These are phyloP conservation scores for Beauveria medogensis DNA, from an alignment of 2,329 filamentous ascomycete species.

Conservation along the genomic window DNA sequence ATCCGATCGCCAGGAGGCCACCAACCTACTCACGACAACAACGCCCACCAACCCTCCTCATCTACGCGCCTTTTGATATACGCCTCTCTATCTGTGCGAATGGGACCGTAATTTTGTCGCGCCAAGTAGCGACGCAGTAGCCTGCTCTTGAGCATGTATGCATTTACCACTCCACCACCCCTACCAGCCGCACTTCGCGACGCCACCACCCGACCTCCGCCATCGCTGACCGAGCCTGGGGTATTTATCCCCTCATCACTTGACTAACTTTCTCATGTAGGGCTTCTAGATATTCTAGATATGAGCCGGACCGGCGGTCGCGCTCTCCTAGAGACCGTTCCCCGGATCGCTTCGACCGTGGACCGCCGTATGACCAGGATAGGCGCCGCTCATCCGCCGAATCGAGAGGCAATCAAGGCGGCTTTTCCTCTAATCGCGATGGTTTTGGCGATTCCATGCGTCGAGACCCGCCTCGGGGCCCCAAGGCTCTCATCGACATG, in stretches of 20 bases:
- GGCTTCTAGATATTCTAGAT: conserved; percentile 50
- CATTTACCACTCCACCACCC: conserved; percentile 1
- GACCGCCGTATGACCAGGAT: conserved; percentile 54
- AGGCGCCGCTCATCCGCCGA: conserved; percentile 60
- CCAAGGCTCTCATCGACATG: conserved; percentile 67
- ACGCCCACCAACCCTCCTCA: not conserved
- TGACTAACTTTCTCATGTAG: conserved; percentile 22
- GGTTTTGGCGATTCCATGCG: conserved; percentile 45
- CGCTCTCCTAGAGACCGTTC: conserved; percentile 62
- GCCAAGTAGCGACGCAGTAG: conserved; percentile 14
- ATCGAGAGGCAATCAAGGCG: conserved; percentile 44
- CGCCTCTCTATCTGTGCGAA: conserved; percentile 11
- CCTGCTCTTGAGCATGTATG: conserved; percentile 19
- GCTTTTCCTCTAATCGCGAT: conserved; percentile 55
- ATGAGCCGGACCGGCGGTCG: conserved; percentile 56
- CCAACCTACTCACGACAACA: not conserved
- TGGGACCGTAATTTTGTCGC: conserved; percentile 15
- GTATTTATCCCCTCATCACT: not conserved
- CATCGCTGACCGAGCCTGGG: not conserved
- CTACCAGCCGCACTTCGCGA: not conserved
- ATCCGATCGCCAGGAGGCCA: conserved; percentile 9
- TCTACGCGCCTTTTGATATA: not conserved
- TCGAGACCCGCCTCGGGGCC: conserved; percentile 71
- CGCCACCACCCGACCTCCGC: not conserved
- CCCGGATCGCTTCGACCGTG: conserved; percentile 55